A percentile compares a stretch with the other conserved stretches of the same genome.
phyloP scores from a whole-genome alignment of 2,329 filamentous ascomycete genomes.

The Diaporthe batatas region DNA sequence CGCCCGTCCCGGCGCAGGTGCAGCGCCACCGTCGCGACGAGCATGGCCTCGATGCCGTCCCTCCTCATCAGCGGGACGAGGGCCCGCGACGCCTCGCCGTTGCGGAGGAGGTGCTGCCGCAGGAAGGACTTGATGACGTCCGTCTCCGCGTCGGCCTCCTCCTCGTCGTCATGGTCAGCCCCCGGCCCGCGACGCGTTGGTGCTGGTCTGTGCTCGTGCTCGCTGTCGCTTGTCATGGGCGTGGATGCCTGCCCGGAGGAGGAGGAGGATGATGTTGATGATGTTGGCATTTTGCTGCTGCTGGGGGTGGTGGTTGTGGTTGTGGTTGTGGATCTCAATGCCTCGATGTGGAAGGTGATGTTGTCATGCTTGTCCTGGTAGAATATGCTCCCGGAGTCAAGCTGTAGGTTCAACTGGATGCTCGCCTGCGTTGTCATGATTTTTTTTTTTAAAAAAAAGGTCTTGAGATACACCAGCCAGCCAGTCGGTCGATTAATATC shows the following conservation, averaged over 20 bases:
- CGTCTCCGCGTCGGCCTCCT: neutral
- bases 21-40: slow-evolving; percentile 16
- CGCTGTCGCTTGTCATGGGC: neutral
- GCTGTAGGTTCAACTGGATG: slow-evolving; percentile 26
- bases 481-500: neutral
- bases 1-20: slow-evolving; percentile 16
- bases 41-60: slow-evolving; percentile 16
- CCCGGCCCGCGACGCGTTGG: no score
- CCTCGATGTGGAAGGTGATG: slow-evolving; percentile 28
- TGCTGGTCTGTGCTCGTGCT: neutral
- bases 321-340: neutral
- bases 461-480: no score
- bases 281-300: neutral
- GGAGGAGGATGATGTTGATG: neutral
- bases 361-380: slow-evolving; percentile 26
- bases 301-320: no score
- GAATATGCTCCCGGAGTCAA: slow-evolving; percentile 10
- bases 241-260: neutral
- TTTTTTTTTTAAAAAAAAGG: neutral
- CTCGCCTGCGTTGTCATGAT: slow-evolving; percentile 23
- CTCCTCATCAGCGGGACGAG: slow-evolving; percentile 8
- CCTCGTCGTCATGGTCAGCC: no score
- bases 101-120: slow-evolving; percentile 24
- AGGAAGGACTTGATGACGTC: slow-evolving; percentile 25
- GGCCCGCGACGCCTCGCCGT: neutral